Evolutionary conservation across 192 early-diverging fungal species (phyloP), one percentile per base, ranked within the genome.

Genomic region (Coemansia javaensis): DNA sequence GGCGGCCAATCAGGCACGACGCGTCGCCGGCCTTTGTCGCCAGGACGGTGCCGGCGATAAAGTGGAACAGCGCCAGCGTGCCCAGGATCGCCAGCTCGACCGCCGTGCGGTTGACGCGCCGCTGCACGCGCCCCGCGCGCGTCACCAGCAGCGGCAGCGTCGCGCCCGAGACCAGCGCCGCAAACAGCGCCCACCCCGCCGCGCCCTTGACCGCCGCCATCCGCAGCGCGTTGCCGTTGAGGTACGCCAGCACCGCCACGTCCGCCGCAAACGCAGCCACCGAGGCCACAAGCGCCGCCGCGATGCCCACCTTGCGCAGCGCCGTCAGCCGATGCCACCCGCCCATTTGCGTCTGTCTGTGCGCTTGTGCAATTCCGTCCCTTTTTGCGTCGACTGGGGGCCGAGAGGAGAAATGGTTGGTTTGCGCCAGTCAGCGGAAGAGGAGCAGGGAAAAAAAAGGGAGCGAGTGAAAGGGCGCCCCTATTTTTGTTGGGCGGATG

Each of bases 181-280:
- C 47, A 40, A 67, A 56, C 58, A 65, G 52, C 16, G 55, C 58
- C 63, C 63, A 65, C 2, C 63, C 63, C 16, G 35, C 22, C 2
- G 46, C 43, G 6, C 44, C 54, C 30, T 25, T 25, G 16, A 57
- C 23, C 16, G 44, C 12, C 1, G 28, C 9, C 1, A 15, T 16
- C 25, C 23, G 17, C 4, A 47, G n/a, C 7, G 18, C 13, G 42
- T 46, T 40, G 13, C 22, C 48, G 32, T 43, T 41, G 16, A 60
- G 32, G 17, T 45, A 55, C n/a, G 57, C 41, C 5, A 60, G 42
- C 12, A 53, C 48, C 10, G 45, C 44, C 11, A 53, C 51, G 17
- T 40, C 51, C 11, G 53, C 7, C 17, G 48, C 40, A n/a, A 68
- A 32, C 20, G 54, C 43, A 7, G 30, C 49, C 1, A 37, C 15